These are phyloP conservation scores for Boletus patriciae DNA, from an alignment of 768 basidiomycete genomes.

Conservation along the genomic window DNA sequence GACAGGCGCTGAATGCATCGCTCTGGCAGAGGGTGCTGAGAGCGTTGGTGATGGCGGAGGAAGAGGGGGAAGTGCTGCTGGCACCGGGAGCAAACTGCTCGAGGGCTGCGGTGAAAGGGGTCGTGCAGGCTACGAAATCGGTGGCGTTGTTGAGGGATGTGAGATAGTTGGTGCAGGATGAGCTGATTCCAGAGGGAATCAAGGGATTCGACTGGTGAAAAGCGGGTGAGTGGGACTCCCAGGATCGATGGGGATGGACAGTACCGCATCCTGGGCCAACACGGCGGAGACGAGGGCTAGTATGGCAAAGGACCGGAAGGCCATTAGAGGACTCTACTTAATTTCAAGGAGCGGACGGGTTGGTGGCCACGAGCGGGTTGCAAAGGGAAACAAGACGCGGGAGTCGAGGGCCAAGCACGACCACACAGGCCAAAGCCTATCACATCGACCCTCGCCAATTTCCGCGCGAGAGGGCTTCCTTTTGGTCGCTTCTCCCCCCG, in stretches of 20 bases:
- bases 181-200: constrained; percentile 68
- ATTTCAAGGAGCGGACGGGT: constrained; percentile 34
- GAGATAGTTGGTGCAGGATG: constrained; percentile 58
- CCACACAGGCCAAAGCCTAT: constrained; percentile 10
- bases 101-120: constrained; percentile 59
- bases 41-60: constrained; percentile 48
- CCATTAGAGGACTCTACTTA: constrained; percentile 23
- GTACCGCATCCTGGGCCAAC: constrained; percentile 50
- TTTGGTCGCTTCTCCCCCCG: background rate
- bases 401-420: constrained; percentile 5
- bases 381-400: background rate
- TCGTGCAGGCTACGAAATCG: constrained; percentile 59
- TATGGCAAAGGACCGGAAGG: constrained; percentile 54
- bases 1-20: constrained; percentile 49
- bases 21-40: constrained; percentile 57
- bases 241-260: background rate
- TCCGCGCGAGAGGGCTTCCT: background rate
- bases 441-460: constrained; percentile 13
- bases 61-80: constrained; percentile 39
- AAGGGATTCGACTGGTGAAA: constrained; percentile 43
- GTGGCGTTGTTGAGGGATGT: constrained; percentile 59
- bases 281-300: constrained; percentile 49
- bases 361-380: background rate
- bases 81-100: constrained; percentile 49
- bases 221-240: constrained; percentile 7